These are phyloP conservation scores for Aspergillus ochraceoroseus DNA, from an alignment of 2,329 filamentous ascomycete genomes.

Conservation along the genomic window DNA sequence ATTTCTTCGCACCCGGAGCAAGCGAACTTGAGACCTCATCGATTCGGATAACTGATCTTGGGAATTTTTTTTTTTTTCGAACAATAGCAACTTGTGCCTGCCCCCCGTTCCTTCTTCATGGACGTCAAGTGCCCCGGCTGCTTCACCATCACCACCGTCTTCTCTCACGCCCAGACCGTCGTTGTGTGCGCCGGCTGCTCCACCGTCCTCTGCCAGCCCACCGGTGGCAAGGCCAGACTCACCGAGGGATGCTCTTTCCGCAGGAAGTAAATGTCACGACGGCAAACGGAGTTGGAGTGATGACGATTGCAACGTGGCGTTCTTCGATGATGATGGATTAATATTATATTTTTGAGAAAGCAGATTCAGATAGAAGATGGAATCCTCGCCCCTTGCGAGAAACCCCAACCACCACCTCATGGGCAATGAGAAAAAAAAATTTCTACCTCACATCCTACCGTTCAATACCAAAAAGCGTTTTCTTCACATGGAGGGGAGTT, in stretches of 20 bases:
- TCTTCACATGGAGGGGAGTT: constrained; percentile 61
- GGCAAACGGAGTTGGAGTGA: constrained; percentile 24
- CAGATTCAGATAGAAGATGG: constrained; percentile 48
- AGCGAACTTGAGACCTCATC: no score
- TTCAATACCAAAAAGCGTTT: constrained; percentile 46
- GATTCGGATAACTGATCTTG: constrained; percentile 7
- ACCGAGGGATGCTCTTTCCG: constrained; percentile 99
- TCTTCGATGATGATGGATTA: constrained; percentile 30
- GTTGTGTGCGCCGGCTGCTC: constrained; percentile 99
- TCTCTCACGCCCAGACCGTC: constrained; percentile 99
- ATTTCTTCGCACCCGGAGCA: no score
- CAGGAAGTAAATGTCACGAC: constrained; percentile 73
- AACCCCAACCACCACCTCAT: constrained; percentile 55
- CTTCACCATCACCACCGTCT: constrained; percentile 99
- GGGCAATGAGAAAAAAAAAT: constrained; percentile 51
- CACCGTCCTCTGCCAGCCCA: constrained; percentile 98
- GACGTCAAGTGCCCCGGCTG: constrained; percentile 99
- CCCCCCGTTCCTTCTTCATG: constrained; percentile 99
- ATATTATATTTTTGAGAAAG: constrained; percentile 28
- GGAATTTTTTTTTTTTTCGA: constrained; percentile 1
- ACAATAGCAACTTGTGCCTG: constrained; percentile 82
- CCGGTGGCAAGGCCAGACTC: constrained; percentile 96
- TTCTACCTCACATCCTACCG: constrained; percentile 42
- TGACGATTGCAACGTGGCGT: constrained; percentile 38
- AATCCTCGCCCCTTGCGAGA: constrained; percentile 41